These are phyloP conservation scores for Lablab purpureus DNA, from an alignment of 306 rosid genomes.

Conservation along the genomic window DNA sequence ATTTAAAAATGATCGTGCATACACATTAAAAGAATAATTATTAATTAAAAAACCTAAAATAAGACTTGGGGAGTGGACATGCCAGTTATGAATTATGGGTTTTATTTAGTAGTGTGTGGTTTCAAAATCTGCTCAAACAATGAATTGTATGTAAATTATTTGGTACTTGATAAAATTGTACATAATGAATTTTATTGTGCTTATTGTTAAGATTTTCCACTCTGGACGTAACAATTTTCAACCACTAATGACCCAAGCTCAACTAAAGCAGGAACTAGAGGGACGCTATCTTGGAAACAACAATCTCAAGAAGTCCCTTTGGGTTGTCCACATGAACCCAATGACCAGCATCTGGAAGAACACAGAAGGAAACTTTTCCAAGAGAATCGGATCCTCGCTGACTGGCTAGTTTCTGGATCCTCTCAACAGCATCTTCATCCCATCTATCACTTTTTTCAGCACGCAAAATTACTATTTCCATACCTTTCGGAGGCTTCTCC, in stretches of 20 bases:
- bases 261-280: conserved; percentile 45
- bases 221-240: conserved; percentile 18
- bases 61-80: neutral
- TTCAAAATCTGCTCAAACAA: neutral
- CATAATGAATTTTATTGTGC: neutral
- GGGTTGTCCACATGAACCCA: conserved; percentile 99
- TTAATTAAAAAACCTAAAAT: neutral
- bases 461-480: conserved; percentile 72
- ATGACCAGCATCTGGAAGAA: conserved; percentile 91
- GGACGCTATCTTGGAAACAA: conserved; percentile 76
- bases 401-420: conserved; percentile 62
- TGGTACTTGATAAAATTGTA: neutral
- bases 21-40: too few relatives aligned
- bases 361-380: conserved; percentile 66
- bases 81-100: neutral
- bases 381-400: conserved; percentile 50
- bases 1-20: too few relatives aligned
- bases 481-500: conserved; percentile 81
- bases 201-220: conserved; percentile 12
- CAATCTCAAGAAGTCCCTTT: conserved; percentile 80
- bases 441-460: conserved; percentile 93
- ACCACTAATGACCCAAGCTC: conserved; percentile 21
- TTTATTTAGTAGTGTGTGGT: neutral
- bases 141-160: neutral
- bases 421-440: conserved; percentile 64